Evolutionary conservation across 2,329 filamentous ascomycete species (phyloP).

Genomic region (Fusarium tanahbumbuense): DNA sequence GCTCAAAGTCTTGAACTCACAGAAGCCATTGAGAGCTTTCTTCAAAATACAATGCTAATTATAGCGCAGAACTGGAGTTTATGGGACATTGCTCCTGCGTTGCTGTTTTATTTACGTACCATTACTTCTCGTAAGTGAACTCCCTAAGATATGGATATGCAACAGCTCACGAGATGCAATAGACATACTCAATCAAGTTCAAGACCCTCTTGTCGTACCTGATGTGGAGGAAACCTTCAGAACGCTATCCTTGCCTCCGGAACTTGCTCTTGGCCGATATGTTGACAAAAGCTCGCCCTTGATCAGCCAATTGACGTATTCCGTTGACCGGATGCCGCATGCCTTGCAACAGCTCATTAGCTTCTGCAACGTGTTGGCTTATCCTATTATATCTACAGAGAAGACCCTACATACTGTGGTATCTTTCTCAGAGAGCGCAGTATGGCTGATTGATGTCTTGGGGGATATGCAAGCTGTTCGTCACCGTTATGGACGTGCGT

Average conservation of each 20-base stretch:
- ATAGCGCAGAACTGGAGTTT: conserved; percentile 58
- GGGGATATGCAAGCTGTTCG: conserved; percentile 57
- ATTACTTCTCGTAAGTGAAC: conserved; percentile 58
- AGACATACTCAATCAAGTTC: conserved; percentile 53
- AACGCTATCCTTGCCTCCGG: conserved; percentile 54
- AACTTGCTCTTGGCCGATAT: conserved; percentile 53
- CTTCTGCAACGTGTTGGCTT: conserved; percentile 58
- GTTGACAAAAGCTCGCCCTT: conserved; percentile 43
- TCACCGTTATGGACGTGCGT: conserved; percentile 51
- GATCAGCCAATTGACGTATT: conserved; percentile 53
- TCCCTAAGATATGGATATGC: not conserved
- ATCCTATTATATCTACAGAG: conserved; percentile 53
- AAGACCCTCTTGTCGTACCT: conserved; percentile 47
- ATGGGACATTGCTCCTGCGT: conserved; percentile 60
- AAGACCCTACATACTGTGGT: conserved; percentile 48
- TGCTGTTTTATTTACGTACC: conserved; percentile 62
- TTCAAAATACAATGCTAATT: conserved; percentile 61
- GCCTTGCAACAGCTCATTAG: conserved; percentile 60
- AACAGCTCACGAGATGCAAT: conserved; percentile 1
- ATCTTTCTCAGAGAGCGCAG: conserved; percentile 55
- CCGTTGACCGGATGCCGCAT: conserved; percentile 55
- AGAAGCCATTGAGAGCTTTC: conserved; percentile 64
- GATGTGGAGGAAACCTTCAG: conserved; percentile 46
- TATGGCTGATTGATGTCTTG: conserved; percentile 64
- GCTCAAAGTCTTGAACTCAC: conserved; percentile 60